A percentile compares a stretch with the other conserved stretches of the same genome.
Conservation (phyloP, 345 rosid species). For the Ceriops zippeliana region DNA sequence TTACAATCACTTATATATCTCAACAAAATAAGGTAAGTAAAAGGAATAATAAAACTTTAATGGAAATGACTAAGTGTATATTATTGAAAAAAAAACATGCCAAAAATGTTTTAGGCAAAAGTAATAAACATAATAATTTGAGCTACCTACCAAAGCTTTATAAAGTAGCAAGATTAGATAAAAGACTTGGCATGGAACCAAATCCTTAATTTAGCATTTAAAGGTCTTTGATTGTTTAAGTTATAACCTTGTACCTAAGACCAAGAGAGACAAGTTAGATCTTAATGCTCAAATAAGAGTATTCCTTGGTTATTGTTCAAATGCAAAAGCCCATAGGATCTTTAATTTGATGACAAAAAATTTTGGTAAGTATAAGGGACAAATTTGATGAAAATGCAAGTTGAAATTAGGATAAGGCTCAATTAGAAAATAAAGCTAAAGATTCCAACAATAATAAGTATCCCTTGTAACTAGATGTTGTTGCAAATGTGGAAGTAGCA, state of each 20-base stretch:
- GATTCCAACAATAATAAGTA: too few species aligned
- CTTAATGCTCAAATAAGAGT: not conserved
- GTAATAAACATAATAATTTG: not conserved
- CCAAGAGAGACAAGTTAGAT: not conserved
- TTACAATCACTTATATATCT: not conserved
- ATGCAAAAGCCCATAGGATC: not conserved
- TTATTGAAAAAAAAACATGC: not conserved
- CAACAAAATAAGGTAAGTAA: not conserved
- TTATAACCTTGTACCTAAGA: not conserved
- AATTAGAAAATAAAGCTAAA: too few species aligned
- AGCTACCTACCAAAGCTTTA: too few species aligned
- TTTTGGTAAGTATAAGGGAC: too few species aligned
- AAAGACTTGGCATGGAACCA: not conserved
- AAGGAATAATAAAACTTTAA: not conserved
- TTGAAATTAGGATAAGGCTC: too few species aligned
- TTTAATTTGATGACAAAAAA: not conserved
- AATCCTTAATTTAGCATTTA: not conserved
- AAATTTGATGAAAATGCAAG: not conserved
- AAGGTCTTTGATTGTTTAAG: not conserved
- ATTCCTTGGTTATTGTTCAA: not conserved
- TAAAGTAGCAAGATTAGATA: not conserved
- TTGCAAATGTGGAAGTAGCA: too few species aligned
- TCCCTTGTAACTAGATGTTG: too few species aligned
- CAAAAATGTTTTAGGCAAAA: not conserved
- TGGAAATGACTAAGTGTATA: not conserved